These are phyloP conservation scores for Pezicula neosporulosa DNA, from an alignment of 2,329 filamentous ascomycete species.

Conservation along the genomic window DNA sequence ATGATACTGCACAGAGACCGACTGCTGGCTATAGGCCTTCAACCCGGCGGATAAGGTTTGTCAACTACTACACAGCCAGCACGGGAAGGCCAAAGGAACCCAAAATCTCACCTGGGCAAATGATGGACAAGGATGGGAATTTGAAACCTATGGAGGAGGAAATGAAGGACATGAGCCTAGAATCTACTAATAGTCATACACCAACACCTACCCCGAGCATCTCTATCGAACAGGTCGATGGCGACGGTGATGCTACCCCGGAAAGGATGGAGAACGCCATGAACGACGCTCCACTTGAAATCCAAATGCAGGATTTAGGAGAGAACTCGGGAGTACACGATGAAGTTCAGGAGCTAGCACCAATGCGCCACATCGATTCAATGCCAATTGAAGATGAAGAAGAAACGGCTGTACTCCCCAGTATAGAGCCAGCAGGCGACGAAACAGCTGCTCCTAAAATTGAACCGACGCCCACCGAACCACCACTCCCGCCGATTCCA, in stretches of 20 bases:
- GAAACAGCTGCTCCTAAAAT: slow-evolving; percentile 6
- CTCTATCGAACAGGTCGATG: slow-evolving; percentile 40
- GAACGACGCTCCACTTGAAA: slow-evolving; percentile 8
- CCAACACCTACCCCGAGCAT: slow-evolving; percentile 24
- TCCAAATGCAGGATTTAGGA: slow-evolving; percentile 21
- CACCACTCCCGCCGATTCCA: slow-evolving; percentile 42
- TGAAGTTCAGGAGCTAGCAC: slow-evolving; percentile 16
- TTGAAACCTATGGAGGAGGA: slow-evolving; percentile 13
- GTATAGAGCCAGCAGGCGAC: not conserved
- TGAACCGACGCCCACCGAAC: slow-evolving; percentile 8
- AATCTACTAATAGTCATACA: slow-evolving; percentile 6
- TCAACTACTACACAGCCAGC: slow-evolving; percentile 90
- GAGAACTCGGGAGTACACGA: slow-evolving; percentile 22
- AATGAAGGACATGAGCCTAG: slow-evolving; percentile 19
- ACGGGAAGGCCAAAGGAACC: slow-evolving; percentile 63
- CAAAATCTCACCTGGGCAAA: slow-evolving; percentile 24
- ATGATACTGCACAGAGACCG: slow-evolving; percentile 42
- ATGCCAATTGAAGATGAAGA: slow-evolving; percentile 31
- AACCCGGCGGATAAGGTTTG: slow-evolving; percentile 64
- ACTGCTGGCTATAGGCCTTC: slow-evolving; percentile 14
- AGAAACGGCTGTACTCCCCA: not conserved
- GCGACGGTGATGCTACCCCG: slow-evolving; percentile 29
- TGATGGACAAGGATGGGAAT: slow-evolving; percentile 12
- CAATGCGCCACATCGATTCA: slow-evolving; percentile 36
- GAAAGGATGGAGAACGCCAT: slow-evolving; percentile 25